Evolutionary conservation across 148 eudicot species (phyloP).

Genomic region (Rhododendron mucronatum): DNA sequence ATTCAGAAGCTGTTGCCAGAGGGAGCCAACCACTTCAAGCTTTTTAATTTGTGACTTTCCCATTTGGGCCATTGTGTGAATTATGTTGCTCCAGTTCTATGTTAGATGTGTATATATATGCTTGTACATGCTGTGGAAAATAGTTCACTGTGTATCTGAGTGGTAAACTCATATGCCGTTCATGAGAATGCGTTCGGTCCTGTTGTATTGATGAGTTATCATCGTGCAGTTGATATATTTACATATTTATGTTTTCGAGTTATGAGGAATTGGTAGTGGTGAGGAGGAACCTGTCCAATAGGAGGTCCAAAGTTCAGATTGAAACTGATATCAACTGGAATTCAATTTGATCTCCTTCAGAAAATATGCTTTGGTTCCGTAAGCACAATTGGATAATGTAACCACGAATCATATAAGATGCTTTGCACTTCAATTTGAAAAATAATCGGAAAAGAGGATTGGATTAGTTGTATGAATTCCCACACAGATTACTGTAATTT

Average conservation of each 20-base stretch:
- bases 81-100: not conserved
- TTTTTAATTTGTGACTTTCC: not conserved
- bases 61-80: not conserved
- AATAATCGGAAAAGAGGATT: too few species aligned
- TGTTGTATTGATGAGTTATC: not conserved
- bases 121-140: not conserved
- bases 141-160: not conserved
- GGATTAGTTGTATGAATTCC: too few species aligned
- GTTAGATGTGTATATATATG: not conserved
- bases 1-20: not conserved
- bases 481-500: too few species aligned
- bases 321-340: not conserved
- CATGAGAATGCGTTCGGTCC: not conserved
- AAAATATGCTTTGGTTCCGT: too few species aligned
- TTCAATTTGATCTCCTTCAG: not conserved
- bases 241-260: not conserved
- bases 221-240: not conserved
- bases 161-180: not conserved
- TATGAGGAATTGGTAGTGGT: not conserved
- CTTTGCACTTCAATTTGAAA: too few species aligned
- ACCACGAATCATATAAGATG: too few species aligned
- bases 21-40: not conserved
- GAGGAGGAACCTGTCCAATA: not conserved
- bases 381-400: too few species aligned
- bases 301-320: not conserved